phyloP scores from a whole-genome alignment of 2,329 filamentous ascomycete species.

The Exophiala viscosa region DNA sequence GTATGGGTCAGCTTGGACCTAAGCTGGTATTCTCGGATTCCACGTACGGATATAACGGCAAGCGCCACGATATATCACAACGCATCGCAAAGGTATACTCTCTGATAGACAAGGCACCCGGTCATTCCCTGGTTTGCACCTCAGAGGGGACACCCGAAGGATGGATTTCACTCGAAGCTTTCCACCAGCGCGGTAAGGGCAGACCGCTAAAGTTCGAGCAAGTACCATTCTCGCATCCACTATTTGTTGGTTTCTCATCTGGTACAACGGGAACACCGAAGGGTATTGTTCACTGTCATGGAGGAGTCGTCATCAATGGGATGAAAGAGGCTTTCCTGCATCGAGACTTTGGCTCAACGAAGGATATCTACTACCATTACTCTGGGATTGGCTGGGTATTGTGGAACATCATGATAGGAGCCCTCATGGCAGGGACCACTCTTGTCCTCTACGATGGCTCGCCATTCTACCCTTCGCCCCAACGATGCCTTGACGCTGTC shows the following conservation, averaged over 20 bases:
- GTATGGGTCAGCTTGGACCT: slow-evolving; percentile 69
- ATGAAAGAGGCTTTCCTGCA: slow-evolving; percentile 60
- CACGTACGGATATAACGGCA: slow-evolving; percentile 72
- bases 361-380: slow-evolving; percentile 45
- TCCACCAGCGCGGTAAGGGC: slow-evolving; percentile 25
- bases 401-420: slow-evolving; percentile 49
- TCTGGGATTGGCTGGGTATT: slow-evolving; percentile 46
- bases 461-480: slow-evolving; percentile 67
- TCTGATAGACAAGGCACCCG: not conserved
- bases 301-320: slow-evolving; percentile 35
- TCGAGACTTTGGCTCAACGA: slow-evolving; percentile 38
- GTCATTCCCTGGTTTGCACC: slow-evolving; percentile 32
- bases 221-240: slow-evolving; percentile 67
- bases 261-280: slow-evolving; percentile 60
- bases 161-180: slow-evolving; percentile 37
- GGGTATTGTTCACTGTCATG: slow-evolving; percentile 70
- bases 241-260: slow-evolving; percentile 46
- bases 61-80: slow-evolving; percentile 62
- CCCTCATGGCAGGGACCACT: slow-evolving; percentile 57
- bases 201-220: slow-evolving; percentile 49
- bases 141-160: slow-evolving; percentile 50
- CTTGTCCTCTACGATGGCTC: slow-evolving; percentile 75
- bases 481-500: slow-evolving; percentile 40
- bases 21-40: slow-evolving; percentile 79
- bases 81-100: slow-evolving; percentile 58